Conservation (phyloP, 1,284 basidiomycete species). For the Coriolopsis trogii region DNA sequence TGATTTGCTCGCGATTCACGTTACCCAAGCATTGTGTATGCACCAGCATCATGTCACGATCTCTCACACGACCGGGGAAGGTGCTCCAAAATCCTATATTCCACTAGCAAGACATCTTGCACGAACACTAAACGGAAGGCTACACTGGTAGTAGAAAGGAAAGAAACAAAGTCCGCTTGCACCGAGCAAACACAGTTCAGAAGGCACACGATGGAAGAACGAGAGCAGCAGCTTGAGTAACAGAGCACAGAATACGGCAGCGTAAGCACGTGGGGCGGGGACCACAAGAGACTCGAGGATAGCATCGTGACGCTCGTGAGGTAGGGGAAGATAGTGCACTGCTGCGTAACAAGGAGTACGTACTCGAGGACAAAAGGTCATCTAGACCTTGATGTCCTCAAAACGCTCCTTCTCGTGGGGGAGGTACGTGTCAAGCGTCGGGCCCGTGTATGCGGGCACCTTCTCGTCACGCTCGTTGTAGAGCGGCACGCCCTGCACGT, state of each 20-base stretch:
- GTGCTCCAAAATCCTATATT: constrained; percentile 13
- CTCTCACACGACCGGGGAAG: too few species aligned
- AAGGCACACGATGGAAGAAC: neutral
- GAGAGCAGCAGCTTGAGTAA: neutral
- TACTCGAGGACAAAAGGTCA: neutral
- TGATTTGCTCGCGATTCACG: too few species aligned
- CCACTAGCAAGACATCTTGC: constrained; percentile 14
- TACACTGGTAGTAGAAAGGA: constrained; percentile 6
- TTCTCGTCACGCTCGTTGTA: constrained; percentile 36
- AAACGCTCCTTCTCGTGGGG: constrained; percentile 38
- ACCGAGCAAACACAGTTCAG: constrained; percentile 12
- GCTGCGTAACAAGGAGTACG: too few species aligned
- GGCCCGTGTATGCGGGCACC: constrained; percentile 28
- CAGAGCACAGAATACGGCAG: constrained; percentile 4
- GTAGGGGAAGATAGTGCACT: too few species aligned
- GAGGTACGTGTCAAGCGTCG: constrained; percentile 29
- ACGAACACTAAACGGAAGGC: constrained; percentile 5
- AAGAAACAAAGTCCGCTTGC: constrained; percentile 10
- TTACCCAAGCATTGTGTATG: too few species aligned
- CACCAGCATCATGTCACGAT: too few species aligned
- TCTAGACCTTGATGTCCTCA: constrained; percentile 31
- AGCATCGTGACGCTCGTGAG: neutral
- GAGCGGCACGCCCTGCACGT: constrained; percentile 36
- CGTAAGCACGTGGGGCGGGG: too few species aligned
- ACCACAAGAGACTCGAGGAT: too few species aligned